Conservation (phyloP, 1,139 yeast genomes). For the Sugiyamaella pinicola region DNA sequence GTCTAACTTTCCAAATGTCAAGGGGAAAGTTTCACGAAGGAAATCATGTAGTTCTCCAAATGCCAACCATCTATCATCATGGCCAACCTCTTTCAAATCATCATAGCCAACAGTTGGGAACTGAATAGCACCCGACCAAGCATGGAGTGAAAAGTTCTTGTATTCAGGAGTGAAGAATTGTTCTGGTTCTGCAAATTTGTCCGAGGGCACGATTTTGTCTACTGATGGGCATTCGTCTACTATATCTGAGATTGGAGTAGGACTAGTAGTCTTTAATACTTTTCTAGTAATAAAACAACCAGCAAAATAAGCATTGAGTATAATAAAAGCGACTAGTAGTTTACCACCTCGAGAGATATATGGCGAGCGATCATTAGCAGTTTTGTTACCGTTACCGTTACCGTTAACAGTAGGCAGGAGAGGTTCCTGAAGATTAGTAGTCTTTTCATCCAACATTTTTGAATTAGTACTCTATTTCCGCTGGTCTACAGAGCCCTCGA, state of each 20-base stretch:
- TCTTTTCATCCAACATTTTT: neutral
- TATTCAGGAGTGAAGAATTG: slow-evolving; percentile 34
- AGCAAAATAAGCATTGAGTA: neutral
- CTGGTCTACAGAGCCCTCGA: neutral
- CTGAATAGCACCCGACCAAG: slow-evolving; percentile 53
- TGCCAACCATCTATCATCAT: slow-evolving; percentile 44
- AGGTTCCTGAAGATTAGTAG: neutral
- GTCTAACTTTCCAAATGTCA: slow-evolving; percentile 29
- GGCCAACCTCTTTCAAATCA: slow-evolving; percentile 47
- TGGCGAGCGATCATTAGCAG: too few species aligned
- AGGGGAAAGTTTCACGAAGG: slow-evolving; percentile 59
- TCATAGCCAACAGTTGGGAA: slow-evolving; percentile 67
- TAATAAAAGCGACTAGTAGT: neutral
- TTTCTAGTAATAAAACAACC: too few species aligned
- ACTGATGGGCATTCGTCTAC: slow-evolving; percentile 2
- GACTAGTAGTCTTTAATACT: too few species aligned
- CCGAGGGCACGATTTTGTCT: slow-evolving; percentile 2
- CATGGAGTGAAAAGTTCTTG: slow-evolving; percentile 30
- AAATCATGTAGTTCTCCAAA: slow-evolving; percentile 59
- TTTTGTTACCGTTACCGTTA: neutral
- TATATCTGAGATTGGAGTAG: neutral
- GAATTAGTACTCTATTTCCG: too few species aligned
- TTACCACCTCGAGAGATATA: neutral
- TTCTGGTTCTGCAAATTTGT: slow-evolving; percentile 5
- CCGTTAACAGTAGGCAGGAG: neutral